These are phyloP conservation scores for Phytophthora pluvialis DNA, from an alignment of 352 stramenopile species.

Conservation along the genomic window DNA sequence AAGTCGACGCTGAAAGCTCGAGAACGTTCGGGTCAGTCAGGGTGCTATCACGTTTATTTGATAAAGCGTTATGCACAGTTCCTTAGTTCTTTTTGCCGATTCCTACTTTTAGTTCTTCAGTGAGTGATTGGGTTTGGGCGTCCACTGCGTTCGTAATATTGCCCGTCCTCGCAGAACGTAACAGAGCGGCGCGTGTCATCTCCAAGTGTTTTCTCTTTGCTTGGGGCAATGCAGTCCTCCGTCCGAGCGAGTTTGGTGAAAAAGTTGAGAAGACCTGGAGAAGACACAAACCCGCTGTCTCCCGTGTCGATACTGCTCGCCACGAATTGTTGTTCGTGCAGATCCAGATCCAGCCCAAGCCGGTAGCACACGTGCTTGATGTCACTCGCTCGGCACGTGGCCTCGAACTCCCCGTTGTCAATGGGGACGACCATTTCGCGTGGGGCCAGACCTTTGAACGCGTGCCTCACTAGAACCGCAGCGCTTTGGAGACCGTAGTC, in stretches of 20 bases:
- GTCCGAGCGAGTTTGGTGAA: constrained; percentile 52
- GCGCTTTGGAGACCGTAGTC: constrained; percentile 69
- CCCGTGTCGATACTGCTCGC: constrained; percentile 48
- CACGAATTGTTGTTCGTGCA: constrained; percentile 68
- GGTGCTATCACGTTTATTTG: neutral
- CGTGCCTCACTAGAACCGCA: constrained; percentile 70
- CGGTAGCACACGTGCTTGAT: constrained; percentile 79
- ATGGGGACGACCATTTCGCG: constrained; percentile 74
- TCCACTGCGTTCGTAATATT: constrained; percentile 20
- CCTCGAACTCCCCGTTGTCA: constrained; percentile 72
- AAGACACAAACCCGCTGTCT: constrained; percentile 69
- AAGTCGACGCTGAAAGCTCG: neutral
- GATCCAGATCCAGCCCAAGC: constrained; percentile 71
- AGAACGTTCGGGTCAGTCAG: neutral
- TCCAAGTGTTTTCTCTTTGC: constrained; percentile 8
- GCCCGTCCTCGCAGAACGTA: constrained; percentile 32
- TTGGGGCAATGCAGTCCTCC: constrained; percentile 10
- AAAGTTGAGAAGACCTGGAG: constrained; percentile 62
- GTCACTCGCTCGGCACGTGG: constrained; percentile 64
- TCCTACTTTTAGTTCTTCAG: constrained; percentile 1
- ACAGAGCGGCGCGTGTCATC: constrained; percentile 23
- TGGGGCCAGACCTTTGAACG: constrained; percentile 72
- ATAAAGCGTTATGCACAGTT: constrained; percentile 6
- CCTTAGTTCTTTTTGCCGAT: neutral
- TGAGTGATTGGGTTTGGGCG: constrained; percentile 20